A percentile compares a stretch with the other conserved stretches of the same genome.
These are phyloP conservation scores for Incumbomyces lentus DNA, from an alignment of 2,329 filamentous ascomycete genomes.

Conservation along the genomic window DNA sequence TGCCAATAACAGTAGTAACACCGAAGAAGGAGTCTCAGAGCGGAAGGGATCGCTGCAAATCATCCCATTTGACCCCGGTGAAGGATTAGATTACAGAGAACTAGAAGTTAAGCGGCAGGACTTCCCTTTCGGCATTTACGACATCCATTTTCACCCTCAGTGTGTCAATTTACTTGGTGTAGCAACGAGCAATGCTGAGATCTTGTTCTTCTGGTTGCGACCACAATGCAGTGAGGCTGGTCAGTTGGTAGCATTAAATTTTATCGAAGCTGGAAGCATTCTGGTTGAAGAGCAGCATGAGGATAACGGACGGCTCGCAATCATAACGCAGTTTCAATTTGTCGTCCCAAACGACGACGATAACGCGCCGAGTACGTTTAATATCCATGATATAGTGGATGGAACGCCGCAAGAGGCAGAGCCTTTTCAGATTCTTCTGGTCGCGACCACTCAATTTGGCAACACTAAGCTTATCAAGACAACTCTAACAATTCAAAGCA, in stretches of 20 bases:
- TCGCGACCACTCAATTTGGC: constrained; percentile 32
- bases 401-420: no score
- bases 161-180: constrained; percentile 53
- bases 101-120: constrained; percentile 20
- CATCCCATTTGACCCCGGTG: constrained; percentile 10
- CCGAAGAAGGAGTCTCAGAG: constrained; percentile 9
- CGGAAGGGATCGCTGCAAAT: constrained; percentile 15
- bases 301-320: constrained; percentile 11
- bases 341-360: constrained; percentile 5
- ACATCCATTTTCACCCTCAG: constrained; percentile 66
- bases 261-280: constrained; percentile 22
- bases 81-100: constrained; percentile 8
- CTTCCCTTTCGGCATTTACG: constrained; percentile 60
- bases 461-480: constrained; percentile 9
- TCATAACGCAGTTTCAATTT: constrained; percentile 19
- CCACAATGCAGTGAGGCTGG: constrained; percentile 13
- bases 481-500: constrained; percentile 23
- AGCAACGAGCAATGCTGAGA: constrained; percentile 64
- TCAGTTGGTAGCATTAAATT: constrained; percentile 29
- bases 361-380: neutral
- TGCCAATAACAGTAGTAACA: constrained; percentile 1
- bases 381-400: no score
- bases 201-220: constrained; percentile 48
- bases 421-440: constrained; percentile 14
- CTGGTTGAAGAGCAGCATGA: constrained; percentile 8